These are phyloP conservation scores for Colletotrichum ledebouriae DNA, from an alignment of 2,329 filamentous ascomycete genomes.

Conservation along the genomic window DNA sequence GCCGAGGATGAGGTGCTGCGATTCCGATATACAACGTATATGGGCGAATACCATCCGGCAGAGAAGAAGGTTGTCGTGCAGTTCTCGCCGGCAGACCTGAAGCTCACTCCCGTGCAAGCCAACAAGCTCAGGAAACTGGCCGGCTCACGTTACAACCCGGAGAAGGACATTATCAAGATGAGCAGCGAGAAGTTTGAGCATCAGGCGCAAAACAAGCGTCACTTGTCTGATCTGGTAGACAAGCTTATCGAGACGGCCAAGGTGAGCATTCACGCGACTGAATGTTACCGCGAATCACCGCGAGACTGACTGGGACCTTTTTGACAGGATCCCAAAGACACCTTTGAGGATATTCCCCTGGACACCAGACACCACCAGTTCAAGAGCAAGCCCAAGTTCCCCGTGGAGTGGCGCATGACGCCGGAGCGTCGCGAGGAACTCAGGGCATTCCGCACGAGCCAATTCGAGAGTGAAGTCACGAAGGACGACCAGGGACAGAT, in stretches of 20 bases:
- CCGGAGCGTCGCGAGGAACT: slow-evolving; percentile 75
- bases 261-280: slow-evolving; percentile 53
- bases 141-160: slow-evolving; percentile 89
- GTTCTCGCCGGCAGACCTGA: slow-evolving; percentile 81
- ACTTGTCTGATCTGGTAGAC: slow-evolving; percentile 83
- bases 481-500: slow-evolving; percentile 67
- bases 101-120: slow-evolving; percentile 75
- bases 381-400: slow-evolving; percentile 78
- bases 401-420: slow-evolving; percentile 85
- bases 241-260: slow-evolving; percentile 81
- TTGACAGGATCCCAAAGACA: slow-evolving; percentile 77
- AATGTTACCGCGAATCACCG: not conserved
- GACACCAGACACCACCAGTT: slow-evolving; percentile 87
- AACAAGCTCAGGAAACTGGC: slow-evolving; percentile 89
- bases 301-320: slow-evolving; percentile 18
- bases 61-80: slow-evolving; percentile 95
- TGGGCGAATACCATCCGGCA: slow-evolving; percentile 93
- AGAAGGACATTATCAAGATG: slow-evolving; percentile 86
- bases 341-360: slow-evolving; percentile 89
- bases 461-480: slow-evolving; percentile 66
- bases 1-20: slow-evolving; percentile 78
- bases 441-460: slow-evolving; percentile 66
- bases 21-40: slow-evolving; percentile 97
- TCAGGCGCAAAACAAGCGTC: slow-evolving; percentile 97
- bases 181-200: slow-evolving; percentile 90